Percentiles rank a stretch among this genome's conserved stretches.
Conservation (phyloP, 2,329 filamentous ascomycete species). For the Calonectria ilicicola region DNA sequence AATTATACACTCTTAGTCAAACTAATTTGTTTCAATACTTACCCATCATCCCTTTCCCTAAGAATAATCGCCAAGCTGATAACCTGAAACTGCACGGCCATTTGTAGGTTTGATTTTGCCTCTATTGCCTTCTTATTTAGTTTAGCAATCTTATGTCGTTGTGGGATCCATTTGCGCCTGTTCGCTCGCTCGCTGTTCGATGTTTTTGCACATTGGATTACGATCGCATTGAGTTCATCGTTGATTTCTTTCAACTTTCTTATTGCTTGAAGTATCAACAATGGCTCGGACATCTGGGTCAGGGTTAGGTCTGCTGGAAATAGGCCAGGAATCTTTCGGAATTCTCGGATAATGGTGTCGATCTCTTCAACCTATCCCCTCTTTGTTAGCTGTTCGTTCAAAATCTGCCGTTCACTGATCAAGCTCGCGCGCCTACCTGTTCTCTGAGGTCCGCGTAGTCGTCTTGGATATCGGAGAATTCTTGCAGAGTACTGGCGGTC, state of each 20-base stretch:
- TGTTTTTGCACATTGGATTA: not conserved
- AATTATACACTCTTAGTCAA: rapidly evolving
- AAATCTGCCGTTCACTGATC: no score
- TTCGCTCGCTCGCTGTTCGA: not conserved
- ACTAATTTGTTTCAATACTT: not conserved
- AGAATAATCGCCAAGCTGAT: not conserved
- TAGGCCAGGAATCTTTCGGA: not conserved
- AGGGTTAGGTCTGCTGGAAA: not conserved
- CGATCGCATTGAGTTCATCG: not conserved
- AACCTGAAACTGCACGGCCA: not conserved
- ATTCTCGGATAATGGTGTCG: not conserved
- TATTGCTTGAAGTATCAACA: not conserved
- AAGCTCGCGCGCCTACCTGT: not conserved
- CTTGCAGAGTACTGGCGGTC: not conserved
- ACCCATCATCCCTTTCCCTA: not conserved
- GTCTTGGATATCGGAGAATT: not conserved
- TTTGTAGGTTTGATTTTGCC: not conserved
- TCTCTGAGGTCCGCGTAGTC: not conserved
- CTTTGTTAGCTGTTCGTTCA: not conserved
- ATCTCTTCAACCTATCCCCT: not conserved
- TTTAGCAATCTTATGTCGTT: not conserved
- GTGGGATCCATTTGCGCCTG: not conserved
- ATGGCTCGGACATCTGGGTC: not conserved
- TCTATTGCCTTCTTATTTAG: not conserved
- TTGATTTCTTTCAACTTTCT: not conserved